Base-by-base conservation (phyloP, 2,329 filamentous ascomycete genomes). In the Helicocarpus griseus region DNA sequence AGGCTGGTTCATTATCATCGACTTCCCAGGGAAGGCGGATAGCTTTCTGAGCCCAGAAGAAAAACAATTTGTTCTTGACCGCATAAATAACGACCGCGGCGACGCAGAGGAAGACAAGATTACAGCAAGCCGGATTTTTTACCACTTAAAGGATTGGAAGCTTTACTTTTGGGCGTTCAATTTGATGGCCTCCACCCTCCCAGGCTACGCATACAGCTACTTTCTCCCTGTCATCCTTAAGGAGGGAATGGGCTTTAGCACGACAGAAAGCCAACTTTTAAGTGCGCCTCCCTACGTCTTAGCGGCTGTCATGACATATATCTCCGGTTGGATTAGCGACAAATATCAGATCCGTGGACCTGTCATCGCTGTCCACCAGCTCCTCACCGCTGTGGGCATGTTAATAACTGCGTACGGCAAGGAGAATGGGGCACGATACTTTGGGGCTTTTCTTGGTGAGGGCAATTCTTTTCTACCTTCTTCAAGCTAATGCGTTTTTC, bases 141-240 rank as follows among this genome's bases (percentile, higher is more conserved):
- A 54, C 1, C 62, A 64, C 50, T 55, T 69, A 41, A 60, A 57
- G 43, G 65, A 69, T 55, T 69, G 66, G 65, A 64, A 66, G 55
- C 52, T 68, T 4, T 64, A 68, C 57, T 58, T 68, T 52, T 65
- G 63, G 61, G 65, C 63, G 11, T 67, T 64, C 53, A 65, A 63
- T 53, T 60, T 65, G 54, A 50, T 66, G 56, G 57, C 60, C 31
- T 39, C 36, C 19, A 39, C 36, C 5, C 26, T 45, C 19, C 11
- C 41, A 24, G 60, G 60, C 4, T 70, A 69, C 50, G 63, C 64
- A 1, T 67, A 64, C 53, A 59, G 58, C 45, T 68, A 69, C 51
- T 70, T 71, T 57, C 60, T 68, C 3, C 68, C 68, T 2, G 63
- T 70, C 48, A 69, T 70, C 41, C 57, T 71, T 8, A 61, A 58